Evolutionary conservation across 495 filamentous ascomycete species (phyloP).

Genomic region (Chaetomidium leptoderma): DNA sequence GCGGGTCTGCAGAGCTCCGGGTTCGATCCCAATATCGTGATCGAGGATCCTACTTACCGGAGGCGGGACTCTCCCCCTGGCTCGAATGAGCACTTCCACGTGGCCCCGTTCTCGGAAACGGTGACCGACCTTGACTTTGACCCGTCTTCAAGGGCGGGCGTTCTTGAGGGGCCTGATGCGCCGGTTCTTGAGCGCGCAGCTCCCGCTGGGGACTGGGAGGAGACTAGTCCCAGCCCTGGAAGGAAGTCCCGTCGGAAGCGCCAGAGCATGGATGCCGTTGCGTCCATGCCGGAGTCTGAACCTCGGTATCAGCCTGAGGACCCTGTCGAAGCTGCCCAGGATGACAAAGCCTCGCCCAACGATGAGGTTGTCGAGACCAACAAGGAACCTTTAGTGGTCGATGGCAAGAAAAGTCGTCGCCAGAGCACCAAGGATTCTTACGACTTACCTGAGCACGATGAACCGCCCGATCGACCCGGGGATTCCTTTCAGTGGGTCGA

Average conservation of each 20-base stretch:
- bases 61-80: conserved; percentile 61
- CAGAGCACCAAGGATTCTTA: conserved; percentile 34
- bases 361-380: conserved; percentile 5
- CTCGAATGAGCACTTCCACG: conserved; percentile 49
- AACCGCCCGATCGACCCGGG: conserved; percentile 34
- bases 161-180: conserved; percentile 22
- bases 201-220: conserved; percentile 4
- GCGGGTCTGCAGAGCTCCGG: conserved; percentile 63
- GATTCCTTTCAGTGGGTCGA: conserved; percentile 29
- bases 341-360: neutral
- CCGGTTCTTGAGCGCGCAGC: conserved; percentile 16
- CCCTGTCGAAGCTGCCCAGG: too few species aligned
- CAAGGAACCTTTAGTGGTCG: conserved; percentile 2
- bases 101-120: conserved; percentile 44
- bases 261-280: neutral
- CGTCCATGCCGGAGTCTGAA: too few species aligned
- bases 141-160: neutral
- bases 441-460: conserved; percentile 29
- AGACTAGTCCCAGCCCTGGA: neutral
- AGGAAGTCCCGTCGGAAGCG: conserved; percentile 2
- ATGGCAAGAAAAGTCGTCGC: conserved; percentile 24
- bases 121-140: conserved; percentile 33
- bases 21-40: conserved; percentile 67
- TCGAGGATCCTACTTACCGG: conserved; percentile 59
- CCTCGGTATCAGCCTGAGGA: too few species aligned